Percentiles rank a stretch among this genome's conserved stretches.
phyloP scores from a whole-genome alignment of 148 eudicot species.

The Rhododendron henanense region DNA sequence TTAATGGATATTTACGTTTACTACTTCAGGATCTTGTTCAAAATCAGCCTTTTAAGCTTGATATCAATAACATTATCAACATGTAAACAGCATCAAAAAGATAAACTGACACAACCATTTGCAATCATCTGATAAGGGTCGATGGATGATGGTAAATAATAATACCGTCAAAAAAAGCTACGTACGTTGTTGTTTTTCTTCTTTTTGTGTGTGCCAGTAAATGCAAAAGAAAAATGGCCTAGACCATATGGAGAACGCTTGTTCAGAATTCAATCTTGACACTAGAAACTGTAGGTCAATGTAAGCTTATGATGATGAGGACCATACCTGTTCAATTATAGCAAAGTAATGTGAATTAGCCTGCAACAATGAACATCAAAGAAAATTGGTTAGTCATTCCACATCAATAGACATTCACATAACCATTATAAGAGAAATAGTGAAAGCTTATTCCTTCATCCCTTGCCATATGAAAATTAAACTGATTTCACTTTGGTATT shows the following conservation, averaged over 20 bases:
- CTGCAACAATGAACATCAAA: constrained; percentile 45
- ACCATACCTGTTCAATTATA: constrained; percentile 82
- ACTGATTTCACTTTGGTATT: neutral
- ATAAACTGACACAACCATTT: neutral
- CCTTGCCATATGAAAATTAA: neutral
- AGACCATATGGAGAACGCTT: neutral
- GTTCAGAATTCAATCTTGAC: neutral
- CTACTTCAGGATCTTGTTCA: neutral
- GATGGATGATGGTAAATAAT: neutral
- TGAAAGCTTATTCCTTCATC: constrained; percentile 2
- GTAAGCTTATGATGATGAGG: constrained; percentile 11
- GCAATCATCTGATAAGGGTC: neutral
- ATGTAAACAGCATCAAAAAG: neutral
- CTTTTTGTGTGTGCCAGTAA: neutral
- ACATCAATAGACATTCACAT: neutral
- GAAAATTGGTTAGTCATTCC: constrained; percentile 5
- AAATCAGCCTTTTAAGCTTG: neutral
- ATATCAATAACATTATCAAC: neutral
- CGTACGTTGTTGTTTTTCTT: neutral
- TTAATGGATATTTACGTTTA: neutral
- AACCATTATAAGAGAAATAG: neutral
- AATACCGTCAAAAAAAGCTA: neutral
- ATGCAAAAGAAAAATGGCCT: neutral
- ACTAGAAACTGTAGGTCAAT: neutral
- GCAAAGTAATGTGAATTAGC: constrained; percentile 99